Evolutionary conservation across 73 alveolate genomes (phyloP).

Genomic region (Paramecium pentaurelia): DNA sequence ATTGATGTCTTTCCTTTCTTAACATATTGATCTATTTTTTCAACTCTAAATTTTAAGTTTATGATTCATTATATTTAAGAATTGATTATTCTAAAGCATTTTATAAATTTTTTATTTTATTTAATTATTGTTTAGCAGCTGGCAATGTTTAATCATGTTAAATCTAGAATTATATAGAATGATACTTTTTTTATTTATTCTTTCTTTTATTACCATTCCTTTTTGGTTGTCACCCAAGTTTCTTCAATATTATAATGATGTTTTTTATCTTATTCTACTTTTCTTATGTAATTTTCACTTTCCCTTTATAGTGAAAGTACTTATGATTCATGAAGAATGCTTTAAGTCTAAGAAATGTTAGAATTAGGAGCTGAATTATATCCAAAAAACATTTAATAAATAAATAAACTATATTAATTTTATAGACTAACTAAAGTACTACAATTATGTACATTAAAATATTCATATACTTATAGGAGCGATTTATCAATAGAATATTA

Average conservation of each 20-base stretch:
- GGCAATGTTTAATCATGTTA: conserved; percentile 43
- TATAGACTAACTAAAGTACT: not conserved
- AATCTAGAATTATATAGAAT: not conserved
- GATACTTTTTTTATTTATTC: conserved; percentile 37
- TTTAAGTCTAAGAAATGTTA: not conserved
- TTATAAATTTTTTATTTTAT: conserved; percentile 78
- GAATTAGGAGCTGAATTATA: conserved; percentile 31
- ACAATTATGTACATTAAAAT: not conserved
- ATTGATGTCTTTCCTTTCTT: conserved; percentile 75
- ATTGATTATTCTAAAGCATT: conserved; percentile 77
- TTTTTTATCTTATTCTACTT: conserved; percentile 54
- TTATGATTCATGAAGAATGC: conserved; percentile 46
- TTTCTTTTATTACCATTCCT: conserved; percentile 39
- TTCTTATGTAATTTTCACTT: conserved; percentile 58
- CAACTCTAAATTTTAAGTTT: conserved; percentile 68
- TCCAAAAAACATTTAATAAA: conserved; percentile 38
- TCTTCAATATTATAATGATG: conserved; percentile 45
- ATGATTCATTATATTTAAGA: conserved; percentile 73
- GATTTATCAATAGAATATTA: not conserved
- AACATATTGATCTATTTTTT: conserved; percentile 75
- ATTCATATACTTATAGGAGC: not conserved
- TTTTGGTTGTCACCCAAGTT: conserved; percentile 19
- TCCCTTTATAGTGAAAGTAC: conserved; percentile 49
- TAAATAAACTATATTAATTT: not conserved
- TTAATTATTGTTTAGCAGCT: conserved; percentile 24